Base-by-base conservation (phyloP, 805 yeast species). In the Peterozyma xylosa region DNA sequence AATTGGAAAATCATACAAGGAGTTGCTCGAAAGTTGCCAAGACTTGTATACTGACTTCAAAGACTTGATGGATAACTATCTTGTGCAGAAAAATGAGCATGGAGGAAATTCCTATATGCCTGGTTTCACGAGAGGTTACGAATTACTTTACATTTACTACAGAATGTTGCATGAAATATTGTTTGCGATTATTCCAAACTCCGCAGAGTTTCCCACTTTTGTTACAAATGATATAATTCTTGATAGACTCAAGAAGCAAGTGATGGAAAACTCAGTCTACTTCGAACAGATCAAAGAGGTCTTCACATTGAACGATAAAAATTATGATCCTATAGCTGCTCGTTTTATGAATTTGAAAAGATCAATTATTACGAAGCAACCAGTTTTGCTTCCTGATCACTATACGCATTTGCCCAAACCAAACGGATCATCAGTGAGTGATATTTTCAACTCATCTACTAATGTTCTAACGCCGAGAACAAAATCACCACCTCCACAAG, bases 11-110 rank as follows among this genome's bases (percentile, higher is more conserved):
- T 21, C 27, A 21, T 5, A 21, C 27, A 4, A 5, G 27, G 27
- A 21, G 27, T 21, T 21, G 27, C 27, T 21, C 7, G 27, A 21
- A 21, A 21, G 27, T 21, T 21, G 27, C 27, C 27, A 21, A 21
- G 47, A 45, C 14, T 33, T 41, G 29, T 15, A 36, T 16, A 41
- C 33, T n/a, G 34, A 29, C 27, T 45, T 45, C 33, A 45, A 45
- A 15, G 39, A 41, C 30, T 30, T 32, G 10, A n/a, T 45, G 10
- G 41, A 45, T 30, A 43, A 45, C n/a, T 45, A 45, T 30, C 37
- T 45, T 3, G 44, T 45, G 9, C 37, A 41, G 30, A 45, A 45
- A 33, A 45, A 45, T 35, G 46, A 44, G 21, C 27, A 27, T 41
- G 30, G 33, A 13, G 15, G 33, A n/a, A 2, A 14, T 45, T n/a